Conservation (phyloP, 2,329 filamentous ascomycete species). For the Sporothrix humicola region DNA sequence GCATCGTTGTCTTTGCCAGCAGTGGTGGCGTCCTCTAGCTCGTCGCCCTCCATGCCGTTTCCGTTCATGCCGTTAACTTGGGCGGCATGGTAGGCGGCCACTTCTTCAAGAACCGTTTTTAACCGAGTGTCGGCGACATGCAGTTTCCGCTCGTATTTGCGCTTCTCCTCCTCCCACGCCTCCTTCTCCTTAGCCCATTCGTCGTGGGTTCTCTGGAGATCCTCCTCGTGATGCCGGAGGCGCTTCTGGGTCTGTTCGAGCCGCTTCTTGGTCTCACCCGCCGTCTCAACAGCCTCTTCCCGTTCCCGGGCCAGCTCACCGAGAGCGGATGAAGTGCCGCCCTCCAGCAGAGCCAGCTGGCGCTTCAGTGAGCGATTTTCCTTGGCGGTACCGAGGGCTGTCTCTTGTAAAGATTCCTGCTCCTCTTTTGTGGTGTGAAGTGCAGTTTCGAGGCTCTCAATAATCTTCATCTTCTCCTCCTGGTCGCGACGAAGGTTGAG, state of each 20-base stretch:
- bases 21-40: constrained; percentile 58
- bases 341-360: constrained; percentile 85
- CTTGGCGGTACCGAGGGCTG: constrained; percentile 67
- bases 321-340: constrained; percentile 83
- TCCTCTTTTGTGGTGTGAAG: constrained; percentile 75
- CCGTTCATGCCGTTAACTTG: constrained; percentile 49
- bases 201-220: constrained; percentile 76
- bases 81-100: constrained; percentile 70
- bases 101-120: constrained; percentile 82
- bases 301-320: constrained; percentile 83
- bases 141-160: constrained; percentile 80
- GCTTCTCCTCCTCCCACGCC: constrained; percentile 80
- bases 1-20: constrained; percentile 70
- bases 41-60: constrained; percentile 54
- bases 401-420: constrained; percentile 71
- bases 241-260: constrained; percentile 81
- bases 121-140: constrained; percentile 89
- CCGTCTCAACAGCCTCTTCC: constrained; percentile 78
- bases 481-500: constrained; percentile 84
- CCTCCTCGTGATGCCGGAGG: constrained; percentile 78
- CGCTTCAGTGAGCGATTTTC: constrained; percentile 82
- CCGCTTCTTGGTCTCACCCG: constrained; percentile 74
- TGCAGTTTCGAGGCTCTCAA: constrained; percentile 80
- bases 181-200: constrained; percentile 86
- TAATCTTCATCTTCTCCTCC: constrained; percentile 84